phyloP scores from a whole-genome alignment of 805 yeast species.

The Starmerella apis region DNA sequence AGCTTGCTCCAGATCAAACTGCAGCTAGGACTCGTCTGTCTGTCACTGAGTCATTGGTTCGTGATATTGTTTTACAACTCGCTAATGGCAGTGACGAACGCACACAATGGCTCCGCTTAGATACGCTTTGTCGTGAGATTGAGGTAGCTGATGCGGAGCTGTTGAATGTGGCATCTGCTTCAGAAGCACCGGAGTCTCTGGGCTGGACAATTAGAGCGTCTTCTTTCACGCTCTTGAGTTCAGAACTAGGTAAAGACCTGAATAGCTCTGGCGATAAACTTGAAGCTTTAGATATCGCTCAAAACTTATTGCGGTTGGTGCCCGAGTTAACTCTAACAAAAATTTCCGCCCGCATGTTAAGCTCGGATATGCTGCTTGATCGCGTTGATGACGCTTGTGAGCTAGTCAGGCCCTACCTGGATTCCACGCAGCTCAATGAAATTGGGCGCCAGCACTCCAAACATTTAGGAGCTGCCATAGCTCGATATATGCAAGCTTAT shows the following conservation, averaged over 20 bases:
- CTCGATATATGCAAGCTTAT: neutral
- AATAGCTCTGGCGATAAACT: neutral
- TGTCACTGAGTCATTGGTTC: neutral
- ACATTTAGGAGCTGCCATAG: constrained; percentile 1
- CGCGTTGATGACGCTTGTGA: constrained; percentile 10
- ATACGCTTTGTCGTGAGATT: constrained; percentile 62
- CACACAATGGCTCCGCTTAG: constrained; percentile 58
- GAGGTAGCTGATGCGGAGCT: constrained; percentile 52
- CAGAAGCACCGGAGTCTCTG: constrained; percentile 4
- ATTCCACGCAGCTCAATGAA: constrained; percentile 11
- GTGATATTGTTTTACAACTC: neutral
- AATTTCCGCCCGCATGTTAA: constrained; percentile 4
- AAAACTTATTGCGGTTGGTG: constrained; percentile 1
- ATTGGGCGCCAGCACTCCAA: constrained; percentile 7
- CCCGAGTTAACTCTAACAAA: neutral
- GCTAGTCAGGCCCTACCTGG: constrained; percentile 6
- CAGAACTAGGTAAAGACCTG: neutral
- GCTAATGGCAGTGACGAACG: constrained; percentile 27
- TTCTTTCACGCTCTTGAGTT: constrained; percentile 10
- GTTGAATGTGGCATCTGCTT: constrained; percentile 36
- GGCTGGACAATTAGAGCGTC: constrained; percentile 19
- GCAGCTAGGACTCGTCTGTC: neutral
- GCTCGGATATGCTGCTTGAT: constrained; percentile 10
- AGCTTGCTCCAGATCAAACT: neutral
- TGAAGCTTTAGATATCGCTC: constrained; percentile 6